Evolutionary conservation across 148 eudicot genomes (phyloP), one percentile per base, ranked within the genome.

Genomic region (Rhododendron molle): DNA sequence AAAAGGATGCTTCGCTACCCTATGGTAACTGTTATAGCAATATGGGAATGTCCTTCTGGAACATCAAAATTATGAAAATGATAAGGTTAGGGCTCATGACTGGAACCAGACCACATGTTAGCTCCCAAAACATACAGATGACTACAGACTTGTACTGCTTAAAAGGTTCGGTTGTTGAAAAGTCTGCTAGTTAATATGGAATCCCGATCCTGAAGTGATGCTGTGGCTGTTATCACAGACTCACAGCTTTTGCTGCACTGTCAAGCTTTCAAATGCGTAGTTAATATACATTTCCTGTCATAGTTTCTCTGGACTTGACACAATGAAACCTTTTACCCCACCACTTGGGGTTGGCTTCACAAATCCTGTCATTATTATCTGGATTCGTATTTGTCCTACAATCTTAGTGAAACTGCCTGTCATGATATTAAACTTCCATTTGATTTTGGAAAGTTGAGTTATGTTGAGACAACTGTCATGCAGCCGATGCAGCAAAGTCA

Each of bases 401-500:
- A 32, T 21, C 9, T 77, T 77, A 77, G 30, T 78, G 49, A 78
- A 78, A 9, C 54, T 43, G 56, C 44, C 8, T 52, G 54, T 0
- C 67, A 54, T n/a, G 26, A 20, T 72, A 32, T 47, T 49, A n/a
- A 71, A 71, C 38, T 71, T 72, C 30, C 46, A 30, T n/a, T 73
- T 54, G 14, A 49, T 28, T 69, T 36, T 69, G n/a, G 76, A 78
- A 65, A 79, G 69, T 81, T 32, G 15, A 44, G 23, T 87, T 78
- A 83, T 81, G 38, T 16, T 60, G 34, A 78, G 76, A 86, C 62
- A 74, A 21, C 30, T 16, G 16, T 85, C 82, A 77, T 90, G 90
- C 93, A 96, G 99, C 88, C 94, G 86, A 12, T 97, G 99, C 93
- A 91, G 93, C 86, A 93, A 92, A 34, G 91, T 95, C 84, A 91